phyloP scores from a whole-genome alignment of 2,329 filamentous ascomycete species.

The Tolypocladium cylindrosporum region DNA sequence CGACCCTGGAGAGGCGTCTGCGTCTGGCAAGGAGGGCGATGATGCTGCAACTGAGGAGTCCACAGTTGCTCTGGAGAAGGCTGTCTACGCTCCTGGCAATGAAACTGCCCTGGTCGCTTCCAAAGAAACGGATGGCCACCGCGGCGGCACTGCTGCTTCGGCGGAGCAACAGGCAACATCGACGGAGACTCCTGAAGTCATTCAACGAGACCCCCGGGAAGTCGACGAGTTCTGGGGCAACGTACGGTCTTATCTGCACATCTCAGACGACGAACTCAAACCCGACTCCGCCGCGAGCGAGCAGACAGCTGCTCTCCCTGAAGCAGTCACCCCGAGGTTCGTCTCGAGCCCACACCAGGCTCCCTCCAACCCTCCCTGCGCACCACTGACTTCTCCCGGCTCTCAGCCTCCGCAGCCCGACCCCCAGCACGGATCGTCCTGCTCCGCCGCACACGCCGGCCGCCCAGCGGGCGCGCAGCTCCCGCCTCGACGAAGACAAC shows the following conservation, averaged over 20 bases:
- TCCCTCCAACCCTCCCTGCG: background rate
- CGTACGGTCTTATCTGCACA: slow-evolving; percentile 17
- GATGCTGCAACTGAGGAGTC: background rate
- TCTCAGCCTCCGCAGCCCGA: background rate
- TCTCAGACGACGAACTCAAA: slow-evolving; percentile 21
- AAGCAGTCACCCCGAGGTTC: background rate
- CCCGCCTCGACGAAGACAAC: background rate
- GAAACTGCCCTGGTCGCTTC: background rate
- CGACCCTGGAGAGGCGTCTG: background rate
- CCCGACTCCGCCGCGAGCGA: background rate
- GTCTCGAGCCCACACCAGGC: no score
- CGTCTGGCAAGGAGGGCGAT: background rate
- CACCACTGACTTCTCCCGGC: background rate
- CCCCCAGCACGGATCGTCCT: background rate
- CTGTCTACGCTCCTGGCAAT: background rate
- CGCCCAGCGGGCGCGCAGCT: background rate
- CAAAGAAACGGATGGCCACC: background rate
- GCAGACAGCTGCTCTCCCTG: background rate
- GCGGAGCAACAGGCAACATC: background rate
- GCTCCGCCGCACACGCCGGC: background rate
- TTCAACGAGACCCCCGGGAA: slow-evolving; percentile 11
- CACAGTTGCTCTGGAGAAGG: background rate
- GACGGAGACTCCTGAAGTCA: background rate
- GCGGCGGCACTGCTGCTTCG: background rate
- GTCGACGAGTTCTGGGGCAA: slow-evolving; percentile 20